Base-by-base conservation (phyloP, 2,329 filamentous ascomycete species). In the Epichloe scottii region DNA sequence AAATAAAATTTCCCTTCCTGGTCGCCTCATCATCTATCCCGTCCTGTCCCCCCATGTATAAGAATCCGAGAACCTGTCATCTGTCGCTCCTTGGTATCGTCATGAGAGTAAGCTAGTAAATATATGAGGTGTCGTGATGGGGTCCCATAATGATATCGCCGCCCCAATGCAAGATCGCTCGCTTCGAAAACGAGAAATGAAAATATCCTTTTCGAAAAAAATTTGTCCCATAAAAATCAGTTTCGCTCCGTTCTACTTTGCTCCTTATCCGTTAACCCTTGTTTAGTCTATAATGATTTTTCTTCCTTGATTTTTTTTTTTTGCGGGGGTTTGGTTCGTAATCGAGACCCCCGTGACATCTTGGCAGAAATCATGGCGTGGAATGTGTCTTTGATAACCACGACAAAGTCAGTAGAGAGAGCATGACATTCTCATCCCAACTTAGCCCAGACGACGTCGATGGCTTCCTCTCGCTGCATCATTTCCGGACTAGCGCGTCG, bases 401-500 rank as follows among this genome's bases (percentile, higher is more conserved):
- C 11, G 15, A n/a, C 15, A 15, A 21, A 41, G n/a, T 8, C n/a
- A 12, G 11, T 19, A 14, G 6, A 21, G 12, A 19, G 5, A 21
- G 11, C 8, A 30, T 30, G 26, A 30, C 26, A 30, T 34, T 8
- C 23, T 19, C 6, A 12, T 45, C 38, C 6, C 8, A 3, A 10
- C 15, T 51, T 26, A 53, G 54, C 54, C 60, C 52, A 66, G 56
- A 39, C 66, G 64, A 49, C 68, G 60, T 53, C 75, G 64, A 19
- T 75, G 68, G 54, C 62, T 74, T 46, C 69, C 50, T 80, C 76
- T 44, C 71, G 67, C 10, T 65, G 63, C 40, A 67, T 62, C 46
- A 66, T 62, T 15, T 77, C 74, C 3, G 66, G 66, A 51, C 78
- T 82, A 33, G 73, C 72, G 55, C 74, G 69, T 54, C 78, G 68